These are phyloP conservation scores for Mycena galopus DNA, from an alignment of 768 basidiomycete species.

Conservation along the genomic window DNA sequence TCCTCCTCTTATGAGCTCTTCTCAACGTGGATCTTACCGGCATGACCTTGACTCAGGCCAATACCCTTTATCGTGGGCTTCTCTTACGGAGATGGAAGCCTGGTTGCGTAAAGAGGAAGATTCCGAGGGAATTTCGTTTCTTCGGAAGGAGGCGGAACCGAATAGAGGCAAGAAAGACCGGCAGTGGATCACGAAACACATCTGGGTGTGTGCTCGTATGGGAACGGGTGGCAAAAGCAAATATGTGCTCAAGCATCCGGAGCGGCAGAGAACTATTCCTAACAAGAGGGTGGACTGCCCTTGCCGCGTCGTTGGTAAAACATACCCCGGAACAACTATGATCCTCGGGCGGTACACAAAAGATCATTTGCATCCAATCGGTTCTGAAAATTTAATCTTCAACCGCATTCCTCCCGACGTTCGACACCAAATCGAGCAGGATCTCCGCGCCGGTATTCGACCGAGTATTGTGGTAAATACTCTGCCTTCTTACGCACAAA, in stretches of 20 bases:
- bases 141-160: constrained; percentile 8
- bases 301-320: not conserved
- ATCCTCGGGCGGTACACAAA: not conserved
- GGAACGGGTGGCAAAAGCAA: constrained; percentile 16
- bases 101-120: too few relatives aligned
- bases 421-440: not conserved
- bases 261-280: not conserved
- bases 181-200: constrained; percentile 6
- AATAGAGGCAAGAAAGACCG: not conserved
- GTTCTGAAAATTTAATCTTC: not conserved
- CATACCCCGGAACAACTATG: not conserved
- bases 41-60: too few relatives aligned
- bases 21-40: too few relatives aligned
- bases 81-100: too few relatives aligned
- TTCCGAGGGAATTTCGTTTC: too few relatives aligned
- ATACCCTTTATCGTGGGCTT: too few relatives aligned
- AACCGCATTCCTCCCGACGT: not conserved
- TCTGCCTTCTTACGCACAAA: too few relatives aligned
- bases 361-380: not conserved
- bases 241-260: constrained; percentile 9
- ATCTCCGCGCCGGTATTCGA: not conserved
- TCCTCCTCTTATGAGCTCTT: too few relatives aligned
- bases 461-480: not conserved
- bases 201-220: constrained; percentile 15
- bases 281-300: not conserved